Base-by-base conservation (phyloP, 352 stramenopile genomes). In the Phytophthora multivora region DNA sequence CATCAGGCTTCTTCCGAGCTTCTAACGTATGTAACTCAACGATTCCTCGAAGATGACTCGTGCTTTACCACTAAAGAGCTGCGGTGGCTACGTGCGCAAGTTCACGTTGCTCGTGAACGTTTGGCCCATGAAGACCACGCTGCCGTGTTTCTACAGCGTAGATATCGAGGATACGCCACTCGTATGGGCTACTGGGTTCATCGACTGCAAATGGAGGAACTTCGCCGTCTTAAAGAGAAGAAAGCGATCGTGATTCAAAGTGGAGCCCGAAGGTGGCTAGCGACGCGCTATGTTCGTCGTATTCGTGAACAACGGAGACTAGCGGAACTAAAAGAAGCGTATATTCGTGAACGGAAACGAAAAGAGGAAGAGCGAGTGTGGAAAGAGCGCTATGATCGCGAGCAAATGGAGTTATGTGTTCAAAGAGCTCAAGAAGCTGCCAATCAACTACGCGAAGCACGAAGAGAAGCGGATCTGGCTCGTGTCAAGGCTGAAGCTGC, bases 371-470 rank as follows among this genome's bases (percentile, higher is more conserved):
- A 79, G 21, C 52, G 58, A 15, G 18, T 59, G 35, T 89, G 77
- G 64, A 71, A 83, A 63, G 77, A 90, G 30, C 71, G 79, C 28
- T 85, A 78, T 55, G 63, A 84, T n/a, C 65, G 75, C 0, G 76
- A 90, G 51, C 78, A 91, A 56, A 78, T 86, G 59, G 69, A 85
- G 53, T 50, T 86, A 6, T 73, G 86, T 55, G 71, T 89, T 4
- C 63, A 75, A 23, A 67, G 71, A 25, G 51, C 81, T 0, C 69
- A 82, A 19, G 52, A 71, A 25, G 58, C 83, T 19, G 77, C 88
- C 42, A 67, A 71, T 25, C 54, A 77, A 31, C 53, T 86, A n/a
- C 71, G 73, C 7, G 73, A 88, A 52, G 84, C 80, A n/a, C 84
- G 89, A 62, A 58, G 77, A 25, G 80, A 89, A 43, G 71, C 69